Conservation (phyloP, 2,329 filamentous ascomycete species). For the Didymella arachidicola region DNA sequence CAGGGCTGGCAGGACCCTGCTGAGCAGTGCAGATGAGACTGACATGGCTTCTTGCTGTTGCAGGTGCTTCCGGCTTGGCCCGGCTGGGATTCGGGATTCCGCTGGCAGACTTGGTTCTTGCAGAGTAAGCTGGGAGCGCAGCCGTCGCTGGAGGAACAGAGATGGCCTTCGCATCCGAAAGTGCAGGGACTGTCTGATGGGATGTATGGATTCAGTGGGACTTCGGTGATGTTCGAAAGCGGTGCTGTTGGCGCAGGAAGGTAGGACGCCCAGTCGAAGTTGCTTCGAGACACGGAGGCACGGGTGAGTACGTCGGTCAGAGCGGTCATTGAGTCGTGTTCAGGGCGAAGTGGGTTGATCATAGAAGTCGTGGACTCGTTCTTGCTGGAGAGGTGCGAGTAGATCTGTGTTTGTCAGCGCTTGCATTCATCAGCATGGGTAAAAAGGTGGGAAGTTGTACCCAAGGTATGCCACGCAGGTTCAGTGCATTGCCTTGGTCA, state of each 20-base stretch:
- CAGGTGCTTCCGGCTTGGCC: slow-evolving; percentile 38
- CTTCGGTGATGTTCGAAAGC: slow-evolving; percentile 30
- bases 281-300: slow-evolving; percentile 37
- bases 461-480: slow-evolving; percentile 49
- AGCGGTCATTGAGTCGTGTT: slow-evolving; percentile 34
- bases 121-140: slow-evolving; percentile 41
- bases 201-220: slow-evolving; percentile 44
- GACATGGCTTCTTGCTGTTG: slow-evolving; percentile 41
- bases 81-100: slow-evolving; percentile 30
- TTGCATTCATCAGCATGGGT: not conserved
- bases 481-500: slow-evolving; percentile 48
- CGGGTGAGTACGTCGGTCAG: slow-evolving; percentile 32
- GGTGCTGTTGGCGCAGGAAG: slow-evolving; percentile 29
- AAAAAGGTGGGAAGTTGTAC: slow-evolving; percentile 22
- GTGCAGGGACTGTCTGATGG: slow-evolving; percentile 38
- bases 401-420: slow-evolving; percentile 32
- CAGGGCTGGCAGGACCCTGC: slow-evolving; percentile 36
- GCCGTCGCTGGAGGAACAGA: slow-evolving; percentile 41
- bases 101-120: slow-evolving; percentile 44
- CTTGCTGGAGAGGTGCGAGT: slow-evolving; percentile 39
- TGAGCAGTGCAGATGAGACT: slow-evolving; percentile 37
- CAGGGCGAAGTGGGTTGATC: slow-evolving; percentile 34
- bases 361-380: slow-evolving; percentile 34
- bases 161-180: slow-evolving; percentile 43
- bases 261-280: slow-evolving; percentile 43